Base-by-base conservation (phyloP, 768 basidiomycete species). In the Coprinopsis sp. region DNA sequence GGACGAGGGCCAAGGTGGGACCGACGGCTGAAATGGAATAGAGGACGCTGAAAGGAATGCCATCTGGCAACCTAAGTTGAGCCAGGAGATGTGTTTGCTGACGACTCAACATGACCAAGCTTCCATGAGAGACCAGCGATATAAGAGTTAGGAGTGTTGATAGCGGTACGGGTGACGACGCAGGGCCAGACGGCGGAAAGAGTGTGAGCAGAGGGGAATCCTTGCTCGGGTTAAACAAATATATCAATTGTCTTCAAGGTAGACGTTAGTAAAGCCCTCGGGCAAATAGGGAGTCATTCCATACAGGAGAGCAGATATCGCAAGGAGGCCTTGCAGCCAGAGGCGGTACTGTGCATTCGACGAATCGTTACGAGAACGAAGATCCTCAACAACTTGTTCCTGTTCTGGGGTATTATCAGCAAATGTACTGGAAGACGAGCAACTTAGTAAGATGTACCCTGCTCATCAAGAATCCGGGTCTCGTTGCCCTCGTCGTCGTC, bases 311-410 rank as follows among this genome's bases (percentile, higher is more conserved):
- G 64, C 56, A 3, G 81, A 80, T 19, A 76, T 54, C 0, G 62
- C 62, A 18, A 82, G 60, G 23, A 77, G 61, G 6, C 59, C 49
- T 44, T 72, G 71, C 22, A 79, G 42, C 18, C 66, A 60, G 7
- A 67, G 37, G 21, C 69, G 59, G 30, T 74, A 73, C 36, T 64
- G 68, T 46, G 58, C 53, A 58, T 74, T 77, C 1, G 71, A 71
- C 6, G 57, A 56, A 0, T 66, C 61, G 46, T 77, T 77, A 36
- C 70, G 63, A n/a, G 54, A 55, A 37, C 71, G 74, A 30, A 87
- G 61, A 4, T 46, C 53, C n/a, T 73, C 63, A 38, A 87, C 71
- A 11, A 82, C 31, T 36, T 76, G 73, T 37, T 82, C 76, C 58
- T 87, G 84, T 57, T 87, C 84, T 85, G 54, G 2, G 34, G 1